Evolutionary conservation across 1,284 basidiomycete species (phyloP), one percentile per base, ranked within the genome.

Genomic region (Ustilago xerochloae): DNA sequence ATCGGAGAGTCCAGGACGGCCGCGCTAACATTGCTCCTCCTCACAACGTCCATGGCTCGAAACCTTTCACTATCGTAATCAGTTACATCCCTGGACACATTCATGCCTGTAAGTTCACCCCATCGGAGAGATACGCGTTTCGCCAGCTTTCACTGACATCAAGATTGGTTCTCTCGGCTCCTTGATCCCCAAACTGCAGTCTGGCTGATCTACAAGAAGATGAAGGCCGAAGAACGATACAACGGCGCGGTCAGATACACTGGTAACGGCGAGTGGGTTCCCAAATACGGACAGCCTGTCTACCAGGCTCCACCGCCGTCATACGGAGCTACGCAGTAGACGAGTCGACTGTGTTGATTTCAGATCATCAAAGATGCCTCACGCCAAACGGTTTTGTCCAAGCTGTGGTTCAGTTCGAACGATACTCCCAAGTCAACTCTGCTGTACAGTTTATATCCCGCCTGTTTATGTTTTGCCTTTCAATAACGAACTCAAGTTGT

Each of bases 171-270:
- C 10, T 24, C 22, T 18, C n/a, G 9, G 9, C 15, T 36, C 48
- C 12, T 22, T 53, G n/a, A n/a, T n/a, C n/a, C n/a, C 29, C 13
- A 15, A n/a, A 7, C 38, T 15, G 41, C 59, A 61, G 70, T 73
- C 67, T 77, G 66, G 66, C 67, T 74, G 6, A 70, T 77, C 61
- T 77, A 64, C 56, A 74, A 70, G 63, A 75, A 72, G 62, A 78
- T 76, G 65, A 69, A 76, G 50, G 74, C 77, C 49, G 77, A 78
- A 51, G 77, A 78, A 49, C 60, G 61, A 10, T 75, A 55, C 56
- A 70, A 70, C 43, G 60, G 54, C 26, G 68, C 64, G 16, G 65
- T 78, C 36, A 38, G 57, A 32, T 78, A 78, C 63, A 60, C 49
- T 2, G 72, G 76, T 52, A 78, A 78, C 56, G 77, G 74, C 53